Conservation (phyloP, 306 rosid genomes). For the Fragaria iinumae region DNA sequence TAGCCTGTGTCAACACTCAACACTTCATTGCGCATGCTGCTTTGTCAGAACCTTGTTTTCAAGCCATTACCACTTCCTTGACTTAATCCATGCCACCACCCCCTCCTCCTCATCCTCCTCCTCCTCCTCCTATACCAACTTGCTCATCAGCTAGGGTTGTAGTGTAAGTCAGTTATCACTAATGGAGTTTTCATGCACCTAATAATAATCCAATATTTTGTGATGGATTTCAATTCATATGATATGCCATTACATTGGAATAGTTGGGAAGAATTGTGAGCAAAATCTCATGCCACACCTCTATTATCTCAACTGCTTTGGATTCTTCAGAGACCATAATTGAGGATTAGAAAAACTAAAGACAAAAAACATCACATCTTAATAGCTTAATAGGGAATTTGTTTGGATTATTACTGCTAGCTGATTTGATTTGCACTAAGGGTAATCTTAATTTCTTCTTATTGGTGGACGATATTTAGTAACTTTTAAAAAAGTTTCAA, state of each 20-base stretch:
- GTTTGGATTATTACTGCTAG: neutral
- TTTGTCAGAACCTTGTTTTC: conserved; percentile 47
- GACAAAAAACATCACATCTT: conserved; percentile 22
- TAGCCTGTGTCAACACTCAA: neutral
- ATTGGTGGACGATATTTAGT: neutral
- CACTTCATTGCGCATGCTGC: conserved; percentile 50
- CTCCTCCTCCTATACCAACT: neutral
- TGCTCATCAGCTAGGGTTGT: conserved; percentile 12
- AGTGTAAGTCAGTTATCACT: neutral
- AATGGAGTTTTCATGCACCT: neutral
- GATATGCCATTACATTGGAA: neutral
- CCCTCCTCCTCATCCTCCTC: neutral
- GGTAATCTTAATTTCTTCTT: neutral
- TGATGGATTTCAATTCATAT: neutral
- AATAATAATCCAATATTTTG: neutral
- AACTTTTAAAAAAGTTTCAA: no score
- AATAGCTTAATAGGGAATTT: neutral
- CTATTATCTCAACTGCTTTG: conserved; percentile 16
- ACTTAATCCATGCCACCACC: conserved; percentile 22
- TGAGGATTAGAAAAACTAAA: conserved; percentile 8
- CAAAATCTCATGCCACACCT: neutral
- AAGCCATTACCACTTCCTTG: conserved; percentile 41
- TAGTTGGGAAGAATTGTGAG: conserved; percentile 12
- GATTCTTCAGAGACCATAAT: conserved; percentile 38
- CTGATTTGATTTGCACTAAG: neutral